phyloP scores from a whole-genome alignment of 1,139 yeast genomes.

The Magnusiomyces clavatus region DNA sequence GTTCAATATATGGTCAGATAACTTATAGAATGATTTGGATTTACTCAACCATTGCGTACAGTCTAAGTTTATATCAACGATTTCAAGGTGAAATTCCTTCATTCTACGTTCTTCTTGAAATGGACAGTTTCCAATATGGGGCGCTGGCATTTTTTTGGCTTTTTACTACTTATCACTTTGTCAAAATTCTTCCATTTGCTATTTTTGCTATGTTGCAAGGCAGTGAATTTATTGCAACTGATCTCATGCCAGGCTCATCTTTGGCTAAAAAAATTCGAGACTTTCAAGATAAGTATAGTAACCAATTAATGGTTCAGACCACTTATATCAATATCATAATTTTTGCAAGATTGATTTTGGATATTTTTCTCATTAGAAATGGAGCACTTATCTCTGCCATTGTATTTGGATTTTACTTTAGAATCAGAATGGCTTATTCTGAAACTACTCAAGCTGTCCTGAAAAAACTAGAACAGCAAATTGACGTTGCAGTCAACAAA shows the following conservation, averaged over 20 bases:
- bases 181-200: constrained; percentile 57
- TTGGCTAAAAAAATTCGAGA: constrained; percentile 35
- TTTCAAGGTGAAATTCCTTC: constrained; percentile 30
- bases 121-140: constrained; percentile 58
- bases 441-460: constrained; percentile 59
- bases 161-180: constrained; percentile 40
- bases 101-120: constrained; percentile 36
- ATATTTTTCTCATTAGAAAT: constrained; percentile 52
- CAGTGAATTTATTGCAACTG: constrained; percentile 51
- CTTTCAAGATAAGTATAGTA: constrained; percentile 50
- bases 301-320: constrained; percentile 54
- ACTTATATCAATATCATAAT: constrained; percentile 59
- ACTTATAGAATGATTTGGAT: constrained; percentile 54
- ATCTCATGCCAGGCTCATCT: constrained; percentile 52
- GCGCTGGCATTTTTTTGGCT: constrained; percentile 51
- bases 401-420: constrained; percentile 55
- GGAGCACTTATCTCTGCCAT: constrained; percentile 59
- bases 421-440: constrained; percentile 68
- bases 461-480: constrained; percentile 51
- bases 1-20: constrained; percentile 18
- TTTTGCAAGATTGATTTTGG: constrained; percentile 38
- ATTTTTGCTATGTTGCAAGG: constrained; percentile 63
- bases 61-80: constrained; percentile 56
- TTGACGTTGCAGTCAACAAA: constrained; percentile 52
- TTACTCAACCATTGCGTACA: constrained; percentile 66